These are phyloP conservation scores for Calophaca sinica DNA, from an alignment of 306 rosid species.

Conservation along the genomic window DNA sequence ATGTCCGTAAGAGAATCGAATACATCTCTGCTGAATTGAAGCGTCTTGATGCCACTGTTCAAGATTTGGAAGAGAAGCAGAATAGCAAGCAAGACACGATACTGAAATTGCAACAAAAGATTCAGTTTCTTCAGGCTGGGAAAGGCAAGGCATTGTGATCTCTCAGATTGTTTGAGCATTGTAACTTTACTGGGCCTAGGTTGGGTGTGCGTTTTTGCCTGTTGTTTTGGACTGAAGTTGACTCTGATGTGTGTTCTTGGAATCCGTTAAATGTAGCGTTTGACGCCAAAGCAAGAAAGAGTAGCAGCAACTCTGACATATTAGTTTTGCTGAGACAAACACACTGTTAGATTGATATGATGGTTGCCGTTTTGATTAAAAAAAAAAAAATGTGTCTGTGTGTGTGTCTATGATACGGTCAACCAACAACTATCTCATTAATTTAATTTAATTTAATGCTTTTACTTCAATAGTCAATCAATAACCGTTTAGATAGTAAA, in stretches of 20 bases:
- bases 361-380: background rate
- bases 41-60: slow-evolving; percentile 85
- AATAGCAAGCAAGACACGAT: slow-evolving; percentile 90
- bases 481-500: no score
- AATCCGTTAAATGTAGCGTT: background rate
- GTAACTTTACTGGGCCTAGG: slow-evolving; percentile 26
- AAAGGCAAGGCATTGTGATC: slow-evolving; percentile 77
- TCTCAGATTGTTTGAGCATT: background rate
- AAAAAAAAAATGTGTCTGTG: no score
- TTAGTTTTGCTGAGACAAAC: slow-evolving; percentile 9
- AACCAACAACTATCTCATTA: no score
- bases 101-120: slow-evolving; percentile 77
- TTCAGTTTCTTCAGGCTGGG: slow-evolving; percentile 84
- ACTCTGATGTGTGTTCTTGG: slow-evolving; percentile 8
- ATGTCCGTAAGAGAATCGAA: slow-evolving; percentile 95
- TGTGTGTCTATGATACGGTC: no score
- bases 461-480: no score
- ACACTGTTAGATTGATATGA: background rate
- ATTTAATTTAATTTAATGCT: no score
- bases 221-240: slow-evolving; percentile 40
- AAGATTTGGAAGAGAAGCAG: slow-evolving; percentile 96
- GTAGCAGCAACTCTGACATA: background rate
- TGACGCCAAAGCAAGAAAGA: slow-evolving; percentile 23
- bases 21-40: slow-evolving; percentile 97
- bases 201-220: slow-evolving; percentile 35